Evolutionary conservation across 129 eudicot genomes (phyloP).

Genomic region (Pulicaria dysenterica): DNA sequence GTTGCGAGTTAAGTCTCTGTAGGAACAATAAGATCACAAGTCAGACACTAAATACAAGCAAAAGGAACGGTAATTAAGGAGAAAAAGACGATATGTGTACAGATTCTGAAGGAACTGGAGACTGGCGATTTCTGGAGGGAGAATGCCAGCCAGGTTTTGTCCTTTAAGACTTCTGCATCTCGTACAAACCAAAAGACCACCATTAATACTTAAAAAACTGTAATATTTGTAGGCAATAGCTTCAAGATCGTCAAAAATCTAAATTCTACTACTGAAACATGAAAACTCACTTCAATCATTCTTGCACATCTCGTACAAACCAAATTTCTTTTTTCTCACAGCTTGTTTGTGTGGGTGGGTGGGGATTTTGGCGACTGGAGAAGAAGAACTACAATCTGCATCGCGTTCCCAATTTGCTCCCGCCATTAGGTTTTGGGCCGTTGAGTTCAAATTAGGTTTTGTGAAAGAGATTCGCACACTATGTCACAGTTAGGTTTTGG

Average conservation of each 20-base stretch:
- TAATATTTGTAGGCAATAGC: background rate
- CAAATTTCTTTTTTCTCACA: too few species aligned
- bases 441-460: too few species aligned
- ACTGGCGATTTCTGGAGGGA: conserved; percentile 57
- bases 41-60: background rate
- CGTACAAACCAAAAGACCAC: conserved; percentile 1
- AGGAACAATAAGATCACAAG: conserved; percentile 9
- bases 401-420: too few species aligned
- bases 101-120: conserved; percentile 55
- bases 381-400: too few species aligned
- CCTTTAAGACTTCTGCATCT: conserved; percentile 56
- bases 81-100: conserved; percentile 27
- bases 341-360: too few species aligned
- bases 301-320: background rate
- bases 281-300: background rate
- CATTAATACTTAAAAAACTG: background rate
- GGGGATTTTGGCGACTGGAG: too few species aligned
- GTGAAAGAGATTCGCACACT: too few species aligned
- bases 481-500: too few species aligned
- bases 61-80: background rate
- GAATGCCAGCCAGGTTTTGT: conserved; percentile 56
- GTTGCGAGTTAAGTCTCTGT: conserved; percentile 67
- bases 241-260: background rate
- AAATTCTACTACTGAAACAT: too few species aligned
- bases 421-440: too few species aligned